Conservation (phyloP, 1,284 basidiomycete genomes). For the Apiotrichum akiyoshidainum region DNA sequence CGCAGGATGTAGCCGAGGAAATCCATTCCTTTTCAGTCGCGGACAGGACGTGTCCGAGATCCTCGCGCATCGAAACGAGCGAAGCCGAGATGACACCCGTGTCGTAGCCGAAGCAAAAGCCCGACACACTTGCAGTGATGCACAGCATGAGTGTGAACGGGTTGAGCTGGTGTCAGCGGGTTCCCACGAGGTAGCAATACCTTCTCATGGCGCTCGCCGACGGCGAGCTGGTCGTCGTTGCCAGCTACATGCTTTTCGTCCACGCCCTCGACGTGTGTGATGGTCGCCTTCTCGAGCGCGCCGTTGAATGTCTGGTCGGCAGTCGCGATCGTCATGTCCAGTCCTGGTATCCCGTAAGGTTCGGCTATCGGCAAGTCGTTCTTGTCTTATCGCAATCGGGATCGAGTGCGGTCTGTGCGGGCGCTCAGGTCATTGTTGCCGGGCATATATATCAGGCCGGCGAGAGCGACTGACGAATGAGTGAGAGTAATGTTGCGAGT, state of each 20-base stretch:
- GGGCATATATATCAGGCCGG: too few relatives aligned
- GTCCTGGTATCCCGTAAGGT: too few relatives aligned
- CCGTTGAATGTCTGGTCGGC: background rate
- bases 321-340: background rate
- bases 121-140: conserved; percentile 33
- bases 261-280: conserved; percentile 17
- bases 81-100: conserved; percentile 54
- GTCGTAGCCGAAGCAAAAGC: conserved; percentile 43
- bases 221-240: conserved; percentile 22
- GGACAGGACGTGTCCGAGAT: conserved; percentile 63
- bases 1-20: conserved; percentile 71
- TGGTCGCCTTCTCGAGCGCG: conserved; percentile 28
- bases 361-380: too few relatives aligned
- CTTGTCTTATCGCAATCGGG: too few relatives aligned
- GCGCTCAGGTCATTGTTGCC: too few relatives aligned
- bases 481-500: too few relatives aligned
- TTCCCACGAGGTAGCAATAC: conserved; percentile 8
- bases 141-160: conserved; percentile 29
- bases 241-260: conserved; percentile 15
- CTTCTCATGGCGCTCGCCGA: conserved; percentile 32
- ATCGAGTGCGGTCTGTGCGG: too few relatives aligned
- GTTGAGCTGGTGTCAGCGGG: conserved; percentile 23
- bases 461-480: too few relatives aligned
- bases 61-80: conserved; percentile 66
- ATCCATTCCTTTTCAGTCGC: conserved; percentile 74